Percentiles rank a stretch among this genome's conserved stretches.
Evolutionary conservation across 306 rosid genomes (phyloP).

Genomic region (Prinsepia uniflora): DNA sequence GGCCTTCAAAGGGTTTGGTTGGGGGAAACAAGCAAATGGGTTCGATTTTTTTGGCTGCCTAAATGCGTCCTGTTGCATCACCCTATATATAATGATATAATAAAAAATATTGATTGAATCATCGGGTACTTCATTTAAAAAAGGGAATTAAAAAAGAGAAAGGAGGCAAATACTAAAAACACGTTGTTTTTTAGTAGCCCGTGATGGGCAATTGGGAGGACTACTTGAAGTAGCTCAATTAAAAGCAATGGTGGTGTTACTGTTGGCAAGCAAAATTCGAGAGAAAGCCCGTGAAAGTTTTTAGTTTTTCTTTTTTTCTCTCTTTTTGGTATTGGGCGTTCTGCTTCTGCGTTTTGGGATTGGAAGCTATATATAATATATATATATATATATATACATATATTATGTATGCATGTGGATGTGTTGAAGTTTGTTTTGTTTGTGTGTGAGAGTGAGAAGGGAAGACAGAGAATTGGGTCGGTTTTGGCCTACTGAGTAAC

Average conservation of each 20-base stretch:
- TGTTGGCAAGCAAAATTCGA: conserved; percentile 22
- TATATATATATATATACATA: no score
- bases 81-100: background rate
- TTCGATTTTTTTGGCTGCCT: conserved; percentile 11
- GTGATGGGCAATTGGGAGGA: conserved; percentile 43
- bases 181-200: conserved; percentile 53
- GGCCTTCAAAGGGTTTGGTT: conserved; percentile 5
- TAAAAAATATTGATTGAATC: background rate
- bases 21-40: conserved; percentile 8
- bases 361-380: background rate
- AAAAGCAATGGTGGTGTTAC: conserved; percentile 25
- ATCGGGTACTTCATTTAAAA: background rate
- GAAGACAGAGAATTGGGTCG: background rate
- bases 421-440: background rate
- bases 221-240: conserved; percentile 12
- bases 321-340: background rate
- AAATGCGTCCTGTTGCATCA: background rate
- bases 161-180: background rate
- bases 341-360: background rate
- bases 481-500: conserved; percentile 26
- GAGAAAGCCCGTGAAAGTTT: conserved; percentile 55
- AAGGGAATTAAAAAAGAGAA: background rate
- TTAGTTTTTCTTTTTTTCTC: background rate
- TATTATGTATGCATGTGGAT: background rate
- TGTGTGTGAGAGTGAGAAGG: background rate